Base-by-base conservation (phyloP, 176 grass and related monocot genomes). In the Eleusine coracana region DNA sequence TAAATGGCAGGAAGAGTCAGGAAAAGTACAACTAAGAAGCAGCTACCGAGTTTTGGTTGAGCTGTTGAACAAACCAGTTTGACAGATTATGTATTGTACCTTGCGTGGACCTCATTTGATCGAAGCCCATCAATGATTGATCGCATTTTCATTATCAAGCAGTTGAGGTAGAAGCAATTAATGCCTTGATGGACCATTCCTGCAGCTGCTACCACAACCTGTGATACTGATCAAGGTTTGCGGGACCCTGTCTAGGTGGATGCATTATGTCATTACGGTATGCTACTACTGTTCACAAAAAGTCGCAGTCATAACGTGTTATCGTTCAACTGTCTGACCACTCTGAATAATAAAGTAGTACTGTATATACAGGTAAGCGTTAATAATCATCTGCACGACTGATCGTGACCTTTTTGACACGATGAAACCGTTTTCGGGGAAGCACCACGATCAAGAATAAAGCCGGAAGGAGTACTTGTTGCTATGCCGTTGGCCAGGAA, bases 11-110 rank as follows among this genome's bases (percentile, higher is more conserved):
- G 50, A 62, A 70, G 64, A 50, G 44, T 28, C 71, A 69, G 28
- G 39, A 56, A 65, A 66, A 21, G 46, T 72, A 40, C 66, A 71
- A 28, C 61, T 49, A 25, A 71, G 80, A 75, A 50, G 77, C 38
- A 72, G 88, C 9, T 48, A 74, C 38, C 73, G 54, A 40, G 45
- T 66, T 75, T 79, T 82, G 4, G 79, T 86, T 83, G 74, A 52
- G 46, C 60, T 39, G 79, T 78, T 90, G 79, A 78, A 73, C 88
- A 74, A 69, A 86, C 74, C 68, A 66, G 6, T 29, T 60, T 73
- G 69, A 86, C 66, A 50, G 36, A 16, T 73, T 36, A 10, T 62
- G 48, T 4, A 61, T 17, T 21, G 73, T 78, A 46, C 46, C 25
- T n/a, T 81, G 41, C 45, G 18, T 54, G n/a, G 38, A 59, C 27